Evolutionary conservation across 768 basidiomycete species (phyloP), one percentile per base, ranked within the genome.

Genomic region (Hygrophorus russula): DNA sequence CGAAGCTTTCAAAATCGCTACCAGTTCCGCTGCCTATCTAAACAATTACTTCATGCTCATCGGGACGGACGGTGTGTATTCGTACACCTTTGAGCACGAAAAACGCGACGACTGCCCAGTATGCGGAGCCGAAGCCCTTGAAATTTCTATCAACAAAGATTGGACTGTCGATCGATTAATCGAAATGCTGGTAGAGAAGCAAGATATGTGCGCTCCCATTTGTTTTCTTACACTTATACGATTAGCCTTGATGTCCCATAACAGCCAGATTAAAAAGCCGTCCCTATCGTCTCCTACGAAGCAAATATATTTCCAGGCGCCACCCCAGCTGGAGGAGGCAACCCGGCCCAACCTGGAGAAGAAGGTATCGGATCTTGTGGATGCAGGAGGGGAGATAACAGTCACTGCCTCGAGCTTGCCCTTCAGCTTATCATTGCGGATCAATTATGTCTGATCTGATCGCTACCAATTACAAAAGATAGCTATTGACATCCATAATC

Each of bases 21-120:
- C 96, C 0, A 88, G 81, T 50, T 89, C 88, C 17, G 94, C 93
- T 0, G 89, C 92, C 4, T 94, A 81, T 58, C 70, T 99, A 43
- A 87, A 94, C 63, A 97, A 97, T 59, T 99, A 98, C 59, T 96
- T 98, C 63, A 91, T 97, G 92, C 74, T 98, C 45, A 91, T 93
- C 48, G 96, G 96, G 28, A 97, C 91, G 7, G 92, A 97, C 41
- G 85, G 90, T 17, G 77, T 98, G 8, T 99, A 99, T 63, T 92
- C 94, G 2, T 93, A 87, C 64, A 98, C 96, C 0, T 99, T 98
- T 57, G 81, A 96, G 64, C 87, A 94, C 56, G 90, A 97, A 66
- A 81, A 79, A 55, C 82, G 91, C 30, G 73, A 75, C 1, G 90
- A 98, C 56, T 99, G 96, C 59, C 96, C 96, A 2, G 96, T 98